Evolutionary conservation across 805 yeast genomes (phyloP).

Genomic region (Blastobotrys americana): DNA sequence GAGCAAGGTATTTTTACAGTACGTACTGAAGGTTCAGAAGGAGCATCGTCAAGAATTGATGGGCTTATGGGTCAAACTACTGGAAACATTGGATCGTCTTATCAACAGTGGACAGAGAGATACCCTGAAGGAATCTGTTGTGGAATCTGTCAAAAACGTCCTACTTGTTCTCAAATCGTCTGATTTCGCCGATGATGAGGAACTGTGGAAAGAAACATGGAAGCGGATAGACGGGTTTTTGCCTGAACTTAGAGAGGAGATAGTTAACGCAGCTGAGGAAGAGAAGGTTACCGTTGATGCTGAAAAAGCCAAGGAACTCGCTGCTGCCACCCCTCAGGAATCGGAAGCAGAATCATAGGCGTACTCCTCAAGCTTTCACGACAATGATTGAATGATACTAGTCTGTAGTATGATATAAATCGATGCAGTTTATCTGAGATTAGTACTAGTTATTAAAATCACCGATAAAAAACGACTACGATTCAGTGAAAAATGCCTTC

Average conservation of each 20-base stretch:
- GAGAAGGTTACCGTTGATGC: no score
- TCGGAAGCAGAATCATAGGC: no score
- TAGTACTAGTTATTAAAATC: no score
- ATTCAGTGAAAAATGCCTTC: no score
- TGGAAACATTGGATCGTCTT: slow-evolving; percentile 35
- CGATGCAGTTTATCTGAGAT: no score
- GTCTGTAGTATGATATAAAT: no score
- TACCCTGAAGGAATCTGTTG: slow-evolving; percentile 33
- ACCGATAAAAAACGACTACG: no score
- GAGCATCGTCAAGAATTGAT: slow-evolving; percentile 15
- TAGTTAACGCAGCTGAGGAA: no score
- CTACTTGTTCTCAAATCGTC: slow-evolving; percentile 33
- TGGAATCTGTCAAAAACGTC: slow-evolving; percentile 37
- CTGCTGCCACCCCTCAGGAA: no score
- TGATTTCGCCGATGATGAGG: slow-evolving; percentile 26
- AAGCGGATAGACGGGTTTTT: slow-evolving; percentile 31
- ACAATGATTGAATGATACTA: no score
- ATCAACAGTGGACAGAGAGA: slow-evolving; percentile 34
- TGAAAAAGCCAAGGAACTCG: no score
- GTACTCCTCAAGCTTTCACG: no score
- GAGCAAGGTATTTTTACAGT: slow-evolving; percentile 56
- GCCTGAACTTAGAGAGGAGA: slow-evolving; percentile 29
- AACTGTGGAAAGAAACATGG: slow-evolving; percentile 35
- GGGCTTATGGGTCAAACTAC: slow-evolving; percentile 31
- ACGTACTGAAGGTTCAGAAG: slow-evolving; percentile 31